Conservation (phyloP, 352 stramenopile genomes). For the Phytophthora constricta region DNA sequence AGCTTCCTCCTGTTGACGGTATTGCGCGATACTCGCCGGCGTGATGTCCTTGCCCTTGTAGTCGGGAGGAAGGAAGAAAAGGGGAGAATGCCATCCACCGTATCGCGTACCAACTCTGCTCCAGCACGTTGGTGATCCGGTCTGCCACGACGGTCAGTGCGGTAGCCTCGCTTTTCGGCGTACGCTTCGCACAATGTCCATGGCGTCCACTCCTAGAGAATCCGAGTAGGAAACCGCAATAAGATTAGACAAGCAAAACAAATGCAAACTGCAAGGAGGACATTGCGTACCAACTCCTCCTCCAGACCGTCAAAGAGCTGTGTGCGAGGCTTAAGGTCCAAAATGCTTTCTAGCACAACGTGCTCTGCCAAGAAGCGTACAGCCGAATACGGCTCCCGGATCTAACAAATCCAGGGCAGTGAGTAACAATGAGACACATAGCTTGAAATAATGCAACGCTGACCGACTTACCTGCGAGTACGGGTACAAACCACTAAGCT, state of each 20-base stretch:
- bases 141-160: constrained; percentile 76
- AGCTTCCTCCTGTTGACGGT: constrained; percentile 35
- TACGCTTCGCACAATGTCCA: constrained; percentile 88
- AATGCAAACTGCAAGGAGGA: background rate
- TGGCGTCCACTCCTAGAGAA: constrained; percentile 75
- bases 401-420: constrained; percentile 42
- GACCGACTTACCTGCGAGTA: constrained; percentile 69
- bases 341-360: constrained; percentile 68
- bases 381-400: constrained; percentile 88
- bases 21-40: constrained; percentile 42
- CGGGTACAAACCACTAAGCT: constrained; percentile 83
- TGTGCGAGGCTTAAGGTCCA: constrained; percentile 75
- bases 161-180: constrained; percentile 83
- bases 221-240: background rate
- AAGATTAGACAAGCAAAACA: background rate
- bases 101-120: constrained; percentile 82
- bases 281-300: constrained; percentile 64
- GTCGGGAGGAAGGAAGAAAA: constrained; percentile 82
- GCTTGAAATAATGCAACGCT: background rate
- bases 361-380: constrained; percentile 87
- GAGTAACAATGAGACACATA: constrained; percentile 6
- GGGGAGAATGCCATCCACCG: constrained; percentile 82
- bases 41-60: constrained; percentile 68
- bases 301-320: constrained; percentile 81
- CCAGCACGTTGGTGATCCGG: constrained; percentile 84